Base-by-base conservation (phyloP, 2,329 filamentous ascomycete species). In the Hymenoscyphus occultus region DNA sequence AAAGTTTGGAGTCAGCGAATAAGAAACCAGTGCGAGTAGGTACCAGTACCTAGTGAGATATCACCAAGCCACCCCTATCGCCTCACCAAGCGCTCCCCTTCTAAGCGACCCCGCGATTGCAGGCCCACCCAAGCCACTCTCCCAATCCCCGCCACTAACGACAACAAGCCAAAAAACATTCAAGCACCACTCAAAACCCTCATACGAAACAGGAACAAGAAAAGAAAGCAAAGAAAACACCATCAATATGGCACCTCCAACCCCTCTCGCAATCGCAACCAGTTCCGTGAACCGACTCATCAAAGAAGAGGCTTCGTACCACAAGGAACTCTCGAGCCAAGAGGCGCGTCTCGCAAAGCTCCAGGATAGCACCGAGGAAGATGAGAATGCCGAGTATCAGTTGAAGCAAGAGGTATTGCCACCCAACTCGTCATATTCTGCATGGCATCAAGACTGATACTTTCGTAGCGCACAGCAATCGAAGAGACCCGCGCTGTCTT, bases 221-320 rank as follows among this genome's bases (percentile, higher is more conserved):
- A 28, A 32, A 28, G 12, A 7, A 39, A 14, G 19, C 22, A 57
- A 57, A 28, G 28, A 28, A 28, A 57, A 32, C 10, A 32, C 31
- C 13, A 57, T 13, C n/a, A 56, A 56, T 22, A 97, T 97, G 93
- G 84, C 91, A 3, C 84, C 92, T 39, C 90, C 91, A 56, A 88
- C 89, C 0, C 84, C 88, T 71, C 86, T 97, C 76, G 79, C 86
- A 73, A 95, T 97, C 75, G 88, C 90, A 56, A 95, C 91, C 31
- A 86, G 89, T 67, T 87, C 92, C 22, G 86, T 98, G 71, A 83
- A 85, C 72, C 92, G 95, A 65, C 86, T 98, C 59, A 86, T 97
- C 70, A 97, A 96, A 78, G 95, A 99, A 78, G 92, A 97, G 78
- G 82, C 85, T 48, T 94, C 89, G 73, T 98, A 99, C 80, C 90